A percentile compares a stretch with the other conserved stretches of the same genome.
Evolutionary conservation across 1,139 yeast genomes (phyloP).

Genomic region (Pichia sp.): DNA sequence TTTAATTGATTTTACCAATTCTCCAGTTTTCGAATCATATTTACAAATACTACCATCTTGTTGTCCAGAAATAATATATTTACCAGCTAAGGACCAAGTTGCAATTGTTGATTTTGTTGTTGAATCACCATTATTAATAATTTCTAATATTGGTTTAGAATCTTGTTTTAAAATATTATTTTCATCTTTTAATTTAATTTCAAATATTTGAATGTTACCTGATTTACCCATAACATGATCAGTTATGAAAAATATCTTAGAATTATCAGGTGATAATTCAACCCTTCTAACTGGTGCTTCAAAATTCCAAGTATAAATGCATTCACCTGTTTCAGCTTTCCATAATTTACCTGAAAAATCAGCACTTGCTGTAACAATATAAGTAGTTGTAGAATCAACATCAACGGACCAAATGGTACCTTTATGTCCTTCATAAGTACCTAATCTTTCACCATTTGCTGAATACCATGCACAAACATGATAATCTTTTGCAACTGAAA

Average conservation of each 20-base stretch:
- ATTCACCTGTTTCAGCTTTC: conserved; percentile 74
- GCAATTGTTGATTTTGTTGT: conserved; percentile 75
- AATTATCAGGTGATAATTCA: conserved; percentile 73
- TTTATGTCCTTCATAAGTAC: conserved; percentile 81
- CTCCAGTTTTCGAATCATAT: conserved; percentile 72
- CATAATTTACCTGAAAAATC: conserved; percentile 83
- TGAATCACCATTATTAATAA: conserved; percentile 45
- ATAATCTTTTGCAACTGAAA: conserved; percentile 89
- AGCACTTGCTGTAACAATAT: conserved; percentile 85
- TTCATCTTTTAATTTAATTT: conserved; percentile 40
- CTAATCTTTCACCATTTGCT: conserved; percentile 93
- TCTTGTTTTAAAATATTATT: conserved; percentile 34
- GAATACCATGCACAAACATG: conserved; percentile 91
- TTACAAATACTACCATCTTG: conserved; percentile 80
- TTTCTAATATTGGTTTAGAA: conserved; percentile 52
- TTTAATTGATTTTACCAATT: conserved; percentile 46
- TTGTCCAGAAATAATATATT: conserved; percentile 78
- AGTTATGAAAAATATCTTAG: conserved; percentile 66
- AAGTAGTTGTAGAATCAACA: conserved; percentile 61
- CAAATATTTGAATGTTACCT: conserved; percentile 69
- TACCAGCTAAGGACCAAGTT: conserved; percentile 76
- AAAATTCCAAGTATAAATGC: conserved; percentile 66
- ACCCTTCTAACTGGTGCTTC: conserved; percentile 89
- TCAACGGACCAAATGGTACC: conserved; percentile 98
- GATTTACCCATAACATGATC: conserved; percentile 91